A percentile compares a stretch with the other conserved stretches of the same genome.
These are phyloP conservation scores for Trebouxiophyceae sp. DNA, from an alignment of 163 green algal species.

Conservation along the genomic window DNA sequence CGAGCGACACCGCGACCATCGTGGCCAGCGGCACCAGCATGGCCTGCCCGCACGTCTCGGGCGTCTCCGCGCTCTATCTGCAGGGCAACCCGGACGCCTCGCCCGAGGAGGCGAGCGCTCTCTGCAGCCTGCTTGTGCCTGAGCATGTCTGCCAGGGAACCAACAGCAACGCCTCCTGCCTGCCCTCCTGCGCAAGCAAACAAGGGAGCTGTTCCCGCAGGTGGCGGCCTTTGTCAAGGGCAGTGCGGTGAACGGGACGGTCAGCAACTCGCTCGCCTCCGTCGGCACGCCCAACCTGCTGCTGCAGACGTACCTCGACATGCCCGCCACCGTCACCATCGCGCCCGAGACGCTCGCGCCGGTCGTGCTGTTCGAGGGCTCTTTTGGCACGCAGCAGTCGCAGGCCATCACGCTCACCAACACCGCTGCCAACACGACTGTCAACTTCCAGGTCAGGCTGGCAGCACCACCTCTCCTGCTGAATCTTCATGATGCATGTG, in stretches of 20 bases:
- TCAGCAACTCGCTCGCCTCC: slow-evolving; percentile 12
- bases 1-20: slow-evolving; percentile 6
- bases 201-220: too few relatives aligned
- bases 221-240: slow-evolving; percentile 9
- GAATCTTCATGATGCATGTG: too few relatives aligned
- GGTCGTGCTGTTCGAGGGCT: slow-evolving; percentile 15
- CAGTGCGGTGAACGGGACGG: slow-evolving; percentile 4
- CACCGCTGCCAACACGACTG: neutral
- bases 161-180: too few relatives aligned
- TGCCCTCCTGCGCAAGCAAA: too few relatives aligned
- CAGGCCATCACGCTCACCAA: slow-evolving; percentile 20
- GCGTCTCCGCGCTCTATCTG: slow-evolving; percentile 46
- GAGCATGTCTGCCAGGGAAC: too few relatives aligned
- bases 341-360: slow-evolving; percentile 5
- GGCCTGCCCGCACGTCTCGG: slow-evolving; percentile 42
- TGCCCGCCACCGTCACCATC: slow-evolving; percentile 7
- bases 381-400: neutral
- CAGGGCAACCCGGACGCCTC: slow-evolving; percentile 29
- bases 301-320: slow-evolving; percentile 18
- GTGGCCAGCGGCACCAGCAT: slow-evolving; percentile 47
- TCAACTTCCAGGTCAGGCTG: slow-evolving; percentile 6
- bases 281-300: slow-evolving; percentile 28
- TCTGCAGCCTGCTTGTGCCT: neutral
- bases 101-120: slow-evolving; percentile 1
- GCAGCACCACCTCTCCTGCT: too few relatives aligned